Evolutionary conservation across 805 yeast species (phyloP).

Genomic region (Schwanniomyces polymorphus): DNA sequence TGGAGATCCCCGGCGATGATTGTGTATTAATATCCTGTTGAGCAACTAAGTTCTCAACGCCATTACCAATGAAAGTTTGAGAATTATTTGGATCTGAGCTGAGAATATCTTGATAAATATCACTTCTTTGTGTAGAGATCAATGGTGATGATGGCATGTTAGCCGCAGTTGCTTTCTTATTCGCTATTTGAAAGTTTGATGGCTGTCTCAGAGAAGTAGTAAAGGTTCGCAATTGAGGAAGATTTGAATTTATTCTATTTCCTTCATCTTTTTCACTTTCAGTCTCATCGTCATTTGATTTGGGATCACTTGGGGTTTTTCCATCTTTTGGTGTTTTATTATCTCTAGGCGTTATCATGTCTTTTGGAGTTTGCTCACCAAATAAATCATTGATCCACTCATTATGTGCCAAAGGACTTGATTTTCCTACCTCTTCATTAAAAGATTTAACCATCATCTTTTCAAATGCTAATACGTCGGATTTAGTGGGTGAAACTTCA

Average conservation of each 20-base stretch:
- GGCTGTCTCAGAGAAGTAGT: slow-evolving; percentile 25
- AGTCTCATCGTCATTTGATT: slow-evolving; percentile 11
- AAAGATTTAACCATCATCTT: slow-evolving; percentile 25
- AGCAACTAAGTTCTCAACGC: neutral
- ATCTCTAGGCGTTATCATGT: slow-evolving; percentile 24
- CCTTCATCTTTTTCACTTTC: slow-evolving; percentile 9
- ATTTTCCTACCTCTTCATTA: slow-evolving; percentile 26
- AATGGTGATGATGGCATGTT: slow-evolving; percentile 46
- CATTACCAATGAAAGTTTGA: neutral
- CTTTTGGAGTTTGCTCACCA: slow-evolving; percentile 41
- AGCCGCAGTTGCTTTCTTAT: slow-evolving; percentile 20
- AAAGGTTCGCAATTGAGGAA: slow-evolving; percentile 33
- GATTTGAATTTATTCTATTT: slow-evolving; percentile 20
- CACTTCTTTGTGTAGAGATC: slow-evolving; percentile 15
- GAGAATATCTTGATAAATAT: slow-evolving; percentile 16
- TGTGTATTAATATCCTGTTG: neutral
- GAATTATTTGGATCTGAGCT: slow-evolving; percentile 6
- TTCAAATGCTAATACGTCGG: slow-evolving; percentile 21
- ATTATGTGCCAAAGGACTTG: slow-evolving; percentile 34
- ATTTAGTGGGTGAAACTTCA: slow-evolving; percentile 7
- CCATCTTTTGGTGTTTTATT: slow-evolving; percentile 16
- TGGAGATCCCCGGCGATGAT: slow-evolving; percentile 30
- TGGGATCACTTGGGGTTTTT: slow-evolving; percentile 2
- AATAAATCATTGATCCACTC: slow-evolving; percentile 48
- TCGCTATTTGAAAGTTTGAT: slow-evolving; percentile 13